phyloP scores from a whole-genome alignment of 352 stramenopile genomes.

The Phytophthora pisi region DNA sequence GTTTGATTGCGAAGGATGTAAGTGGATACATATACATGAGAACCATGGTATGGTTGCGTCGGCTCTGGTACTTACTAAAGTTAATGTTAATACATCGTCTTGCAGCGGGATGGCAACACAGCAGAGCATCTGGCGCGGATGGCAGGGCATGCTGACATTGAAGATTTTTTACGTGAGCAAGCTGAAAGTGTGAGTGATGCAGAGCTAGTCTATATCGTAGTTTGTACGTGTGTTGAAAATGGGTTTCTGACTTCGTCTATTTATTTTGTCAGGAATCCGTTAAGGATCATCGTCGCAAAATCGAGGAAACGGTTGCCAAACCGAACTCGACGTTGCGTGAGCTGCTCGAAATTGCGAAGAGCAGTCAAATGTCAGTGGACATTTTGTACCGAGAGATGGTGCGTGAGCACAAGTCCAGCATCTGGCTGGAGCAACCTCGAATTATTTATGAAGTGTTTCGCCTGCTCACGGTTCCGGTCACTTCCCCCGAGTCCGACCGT shows the following conservation, averaged over 20 bases:
- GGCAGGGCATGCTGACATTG: conserved; percentile 69
- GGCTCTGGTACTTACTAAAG: background rate
- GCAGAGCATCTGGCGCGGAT: conserved; percentile 68
- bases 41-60: background rate
- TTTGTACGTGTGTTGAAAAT: background rate
- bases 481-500: conserved; percentile 38
- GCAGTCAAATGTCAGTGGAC: conserved; percentile 73
- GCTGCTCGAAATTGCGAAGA: conserved; percentile 69
- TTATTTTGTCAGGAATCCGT: conserved; percentile 68
- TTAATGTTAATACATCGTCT: conserved; percentile 2
- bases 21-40: conserved; percentile 13
- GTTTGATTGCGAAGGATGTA: conserved; percentile 79
- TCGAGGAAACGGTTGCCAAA: conserved; percentile 78
- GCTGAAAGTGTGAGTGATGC: conserved; percentile 77
- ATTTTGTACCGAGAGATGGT: conserved; percentile 80
- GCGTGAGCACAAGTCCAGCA: conserved; percentile 69
- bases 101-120: conserved; percentile 76
- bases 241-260: conserved; percentile 1
- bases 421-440: conserved; percentile 75
- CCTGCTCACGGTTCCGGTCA: conserved; percentile 56
- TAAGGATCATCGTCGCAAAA: conserved; percentile 83
- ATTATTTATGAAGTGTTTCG: conserved; percentile 88
- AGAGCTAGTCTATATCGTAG: background rate
- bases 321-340: conserved; percentile 64
- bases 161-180: conserved; percentile 81